Evolutionary conservation across 2,329 filamentous ascomycete species (phyloP), one percentile per base, ranked within the genome.

Genomic region (Fusarium anguioides): DNA sequence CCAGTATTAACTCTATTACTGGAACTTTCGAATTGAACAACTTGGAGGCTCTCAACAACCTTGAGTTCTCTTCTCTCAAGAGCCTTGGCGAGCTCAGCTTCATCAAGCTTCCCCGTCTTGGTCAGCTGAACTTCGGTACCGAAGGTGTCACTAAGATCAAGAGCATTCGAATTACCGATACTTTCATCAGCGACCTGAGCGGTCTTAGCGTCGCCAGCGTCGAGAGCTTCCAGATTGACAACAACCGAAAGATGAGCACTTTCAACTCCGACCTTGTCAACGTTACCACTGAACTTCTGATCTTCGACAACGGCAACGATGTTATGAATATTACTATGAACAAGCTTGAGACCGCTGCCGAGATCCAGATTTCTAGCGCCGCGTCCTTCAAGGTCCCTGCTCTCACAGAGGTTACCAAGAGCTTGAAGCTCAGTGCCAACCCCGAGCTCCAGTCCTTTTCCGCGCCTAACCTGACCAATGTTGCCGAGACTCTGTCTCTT

Each of bases 371-470:
- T 71, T 87, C 87, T 78, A 95, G 96, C 82, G 89, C 93, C 79
- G 91, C 90, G 75, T 85, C 82, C 68, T 86, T 98, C 79, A 83
- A 82, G 42, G 84, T 94, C 37, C 93, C 95, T 39, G 88, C 89
- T 21, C 88, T 99, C 55, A 79, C 85, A 70, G 82, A 82, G 49
- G 87, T 97, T 73, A 92, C 91, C 78, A 89, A 90, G 75, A 93
- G 93, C 58, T 85, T 97, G 75, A 91, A 91, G 76, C 92, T 98
- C 78, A 93, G 93, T 82, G 89, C 88, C 75, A 95, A 94, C 88
- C 75, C 76, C 51, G 87, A 85, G 76, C 88, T 95, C 75, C 75
- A 79, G 56, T 80, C 76, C 46, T 86, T 93, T 77, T 69, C 75
- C 37, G 87, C 88, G 50, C 87, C 90, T 67, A 94, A 93, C 84